These are phyloP conservation scores for Lentinula raphanica DNA, from an alignment of 768 basidiomycete genomes.

Conservation along the genomic window DNA sequence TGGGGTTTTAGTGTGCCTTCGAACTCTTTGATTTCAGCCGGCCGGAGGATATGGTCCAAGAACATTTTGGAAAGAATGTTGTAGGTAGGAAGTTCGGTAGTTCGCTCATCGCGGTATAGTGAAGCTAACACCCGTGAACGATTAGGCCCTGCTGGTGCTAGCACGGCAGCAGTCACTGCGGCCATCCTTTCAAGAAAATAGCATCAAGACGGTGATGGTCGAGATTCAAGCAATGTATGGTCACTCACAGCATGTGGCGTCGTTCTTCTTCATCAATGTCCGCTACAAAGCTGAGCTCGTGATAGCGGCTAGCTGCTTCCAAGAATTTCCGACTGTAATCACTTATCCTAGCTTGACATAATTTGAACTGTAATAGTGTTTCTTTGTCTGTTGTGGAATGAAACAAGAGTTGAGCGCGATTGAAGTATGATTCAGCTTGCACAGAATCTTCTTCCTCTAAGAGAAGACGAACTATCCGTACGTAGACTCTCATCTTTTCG, in stretches of 20 bases:
- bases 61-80: conserved; percentile 98
- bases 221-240: not conserved
- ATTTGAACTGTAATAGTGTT: conserved; percentile 79
- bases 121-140: conserved; percentile 90
- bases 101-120: conserved; percentile 90
- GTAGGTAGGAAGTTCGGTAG: conserved; percentile 70
- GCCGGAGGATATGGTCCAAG: conserved; percentile 92
- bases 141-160: conserved; percentile 95
- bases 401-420: conserved; percentile 87
- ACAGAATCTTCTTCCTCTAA: conserved; percentile 96
- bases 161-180: conserved; percentile 92
- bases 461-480: conserved; percentile 89
- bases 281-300: conserved; percentile 87
- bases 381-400: conserved; percentile 76
- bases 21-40: conserved; percentile 86
- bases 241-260: conserved; percentile 77
- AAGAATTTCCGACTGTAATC: conserved; percentile 91
- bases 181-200: conserved; percentile 53
- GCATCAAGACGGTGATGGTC: not conserved
- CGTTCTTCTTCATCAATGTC: conserved; percentile 95
- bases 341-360: conserved; percentile 90
- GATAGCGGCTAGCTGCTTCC: conserved; percentile 91
- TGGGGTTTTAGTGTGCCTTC: conserved; percentile 84
- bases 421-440: conserved; percentile 97
- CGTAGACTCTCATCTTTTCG: conserved; percentile 86